Percentiles rank a stretch among this genome's conserved stretches.
These are phyloP conservation scores for Lachancea nothofagi DNA, from an alignment of 805 yeast genomes.

Conservation along the genomic window DNA sequence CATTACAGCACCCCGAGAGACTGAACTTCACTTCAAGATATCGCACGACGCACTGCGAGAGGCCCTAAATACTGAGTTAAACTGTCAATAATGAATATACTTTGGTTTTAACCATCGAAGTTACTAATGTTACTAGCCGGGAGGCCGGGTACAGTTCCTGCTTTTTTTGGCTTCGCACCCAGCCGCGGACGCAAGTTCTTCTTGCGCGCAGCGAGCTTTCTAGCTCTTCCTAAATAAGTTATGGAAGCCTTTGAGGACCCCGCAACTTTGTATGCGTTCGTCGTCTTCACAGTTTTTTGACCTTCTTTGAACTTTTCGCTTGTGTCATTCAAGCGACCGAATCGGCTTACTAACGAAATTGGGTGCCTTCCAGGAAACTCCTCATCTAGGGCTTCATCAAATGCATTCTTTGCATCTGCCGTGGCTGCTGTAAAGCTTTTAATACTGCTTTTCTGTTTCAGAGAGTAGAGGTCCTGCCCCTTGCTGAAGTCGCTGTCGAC, in stretches of 20 bases:
- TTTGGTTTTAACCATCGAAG: slow-evolving; percentile 15
- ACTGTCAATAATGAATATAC: slow-evolving; percentile 8
- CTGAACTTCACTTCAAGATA: slow-evolving; percentile 17
- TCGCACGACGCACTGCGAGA: slow-evolving; percentile 26
- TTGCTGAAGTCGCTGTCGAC: slow-evolving; percentile 23
- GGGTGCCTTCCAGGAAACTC: slow-evolving; percentile 24
- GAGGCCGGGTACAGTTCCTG: slow-evolving; percentile 8
- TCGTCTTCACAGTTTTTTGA: slow-evolving; percentile 43
- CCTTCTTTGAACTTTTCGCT: slow-evolving; percentile 39
- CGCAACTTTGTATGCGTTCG: slow-evolving; percentile 49
- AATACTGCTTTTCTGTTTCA: slow-evolving; percentile 41
- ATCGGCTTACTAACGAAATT: slow-evolving; percentile 42
- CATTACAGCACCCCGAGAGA: slow-evolving; percentile 12
- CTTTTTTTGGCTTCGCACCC: not conserved
- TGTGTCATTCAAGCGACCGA: slow-evolving; percentile 37
- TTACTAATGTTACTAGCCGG: slow-evolving; percentile 19
- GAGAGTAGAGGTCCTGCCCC: slow-evolving; percentile 40
- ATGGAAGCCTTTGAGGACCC: slow-evolving; percentile 55
- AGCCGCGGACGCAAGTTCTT: slow-evolving; percentile 3
- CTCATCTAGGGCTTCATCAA: slow-evolving; percentile 12
- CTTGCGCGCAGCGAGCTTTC: slow-evolving; percentile 29
- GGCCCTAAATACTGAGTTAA: slow-evolving; percentile 28
- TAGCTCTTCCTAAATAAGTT: slow-evolving; percentile 43
- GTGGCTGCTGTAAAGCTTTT: slow-evolving; percentile 29
- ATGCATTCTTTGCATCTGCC: slow-evolving; percentile 18